phyloP scores from a whole-genome alignment of 495 filamentous ascomycete species.

The Lophium mytilinum region DNA sequence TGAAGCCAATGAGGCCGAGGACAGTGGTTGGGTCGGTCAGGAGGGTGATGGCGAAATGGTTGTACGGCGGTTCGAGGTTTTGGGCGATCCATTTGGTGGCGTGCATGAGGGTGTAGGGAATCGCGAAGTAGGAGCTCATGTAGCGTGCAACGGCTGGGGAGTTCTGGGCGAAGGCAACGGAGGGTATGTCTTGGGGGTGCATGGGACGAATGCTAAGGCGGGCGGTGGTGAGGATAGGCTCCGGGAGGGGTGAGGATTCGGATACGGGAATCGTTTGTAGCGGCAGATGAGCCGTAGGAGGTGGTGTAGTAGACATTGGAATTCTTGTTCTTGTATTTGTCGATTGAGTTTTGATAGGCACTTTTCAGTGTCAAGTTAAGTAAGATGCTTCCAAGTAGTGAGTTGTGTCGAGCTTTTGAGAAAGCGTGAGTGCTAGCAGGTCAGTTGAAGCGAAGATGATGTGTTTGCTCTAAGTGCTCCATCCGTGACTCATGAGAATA shows the following conservation, averaged over 20 bases:
- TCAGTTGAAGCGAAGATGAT: too few species aligned
- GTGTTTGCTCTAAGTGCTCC: too few species aligned
- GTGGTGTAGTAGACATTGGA: background rate
- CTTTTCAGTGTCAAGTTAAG: too few species aligned
- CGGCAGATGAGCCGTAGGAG: background rate
- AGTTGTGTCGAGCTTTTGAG: too few species aligned
- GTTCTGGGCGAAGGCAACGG: conserved; percentile 15
- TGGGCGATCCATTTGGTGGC: conserved; percentile 25
- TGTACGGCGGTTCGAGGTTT: conserved; percentile 3
- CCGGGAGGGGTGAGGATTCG: background rate
- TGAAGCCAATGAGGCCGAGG: conserved; percentile 30
- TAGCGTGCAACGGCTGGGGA: conserved; percentile 23
- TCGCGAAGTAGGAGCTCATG: conserved; percentile 28
- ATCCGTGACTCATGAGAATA: too few species aligned
- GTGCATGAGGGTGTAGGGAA: conserved; percentile 27
- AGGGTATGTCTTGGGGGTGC: conserved; percentile 21
- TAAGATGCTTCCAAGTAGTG: too few species aligned
- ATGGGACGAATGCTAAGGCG: conserved; percentile 24
- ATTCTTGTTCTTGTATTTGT: background rate
- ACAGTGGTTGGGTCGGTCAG: conserved; percentile 1
- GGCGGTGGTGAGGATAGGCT: conserved; percentile 13
- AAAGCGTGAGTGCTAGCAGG: too few species aligned
- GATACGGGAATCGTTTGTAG: background rate
- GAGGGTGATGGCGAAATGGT: conserved; percentile 20
- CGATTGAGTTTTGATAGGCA: too few species aligned